A percentile compares a stretch with the other conserved stretches of the same genome.
phyloP scores from a whole-genome alignment of 2,329 filamentous ascomycete genomes.

The Ploettnerulaceae sp. region DNA sequence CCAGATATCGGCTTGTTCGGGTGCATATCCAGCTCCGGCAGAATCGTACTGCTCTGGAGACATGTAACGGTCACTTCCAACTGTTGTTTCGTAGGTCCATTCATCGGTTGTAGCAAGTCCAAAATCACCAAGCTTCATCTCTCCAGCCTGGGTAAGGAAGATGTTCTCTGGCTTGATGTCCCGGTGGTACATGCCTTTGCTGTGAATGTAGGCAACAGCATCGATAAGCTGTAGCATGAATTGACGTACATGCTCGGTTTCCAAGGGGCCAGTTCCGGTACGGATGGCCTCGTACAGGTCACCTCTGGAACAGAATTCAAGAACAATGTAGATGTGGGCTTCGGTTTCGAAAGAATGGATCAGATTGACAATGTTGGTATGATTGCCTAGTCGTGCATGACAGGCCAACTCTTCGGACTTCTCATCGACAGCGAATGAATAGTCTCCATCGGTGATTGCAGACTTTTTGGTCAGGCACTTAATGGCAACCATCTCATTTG shows the following conservation, averaged over 20 bases:
- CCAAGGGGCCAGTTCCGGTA: slow-evolving; percentile 76
- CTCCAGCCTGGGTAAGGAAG: slow-evolving; percentile 79
- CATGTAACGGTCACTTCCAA: slow-evolving; percentile 99
- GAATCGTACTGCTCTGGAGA: slow-evolving; percentile 97
- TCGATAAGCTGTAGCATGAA: slow-evolving; percentile 95
- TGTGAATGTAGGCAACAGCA: slow-evolving; percentile 85
- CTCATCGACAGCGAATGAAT: slow-evolving; percentile 71
- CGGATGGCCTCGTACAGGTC: slow-evolving; percentile 98
- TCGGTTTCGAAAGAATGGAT: slow-evolving; percentile 89
- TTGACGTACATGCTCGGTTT: slow-evolving; percentile 93
- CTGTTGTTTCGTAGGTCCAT: slow-evolving; percentile 89
- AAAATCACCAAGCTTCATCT: slow-evolving; percentile 96
- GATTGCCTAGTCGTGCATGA: slow-evolving; percentile 71
- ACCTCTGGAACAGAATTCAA: slow-evolving; percentile 93
- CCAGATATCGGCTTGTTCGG: slow-evolving; percentile 92
- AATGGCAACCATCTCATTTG: slow-evolving; percentile 80
- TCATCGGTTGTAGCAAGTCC: slow-evolving; percentile 83
- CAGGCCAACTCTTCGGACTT: slow-evolving; percentile 75
- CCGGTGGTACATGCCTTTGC: slow-evolving; percentile 87
- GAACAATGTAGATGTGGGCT: slow-evolving; percentile 82
- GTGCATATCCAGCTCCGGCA: slow-evolving; percentile 80
- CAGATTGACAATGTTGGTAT: slow-evolving; percentile 92
- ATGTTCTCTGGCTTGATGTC: slow-evolving; percentile 99
- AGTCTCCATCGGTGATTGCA: slow-evolving; percentile 48
- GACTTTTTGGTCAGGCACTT: slow-evolving; percentile 89